Percentiles rank a stretch among this genome's conserved stretches.
Conservation (phyloP, 2,329 filamentous ascomycete species). For the Calonectria multiphialidica region DNA sequence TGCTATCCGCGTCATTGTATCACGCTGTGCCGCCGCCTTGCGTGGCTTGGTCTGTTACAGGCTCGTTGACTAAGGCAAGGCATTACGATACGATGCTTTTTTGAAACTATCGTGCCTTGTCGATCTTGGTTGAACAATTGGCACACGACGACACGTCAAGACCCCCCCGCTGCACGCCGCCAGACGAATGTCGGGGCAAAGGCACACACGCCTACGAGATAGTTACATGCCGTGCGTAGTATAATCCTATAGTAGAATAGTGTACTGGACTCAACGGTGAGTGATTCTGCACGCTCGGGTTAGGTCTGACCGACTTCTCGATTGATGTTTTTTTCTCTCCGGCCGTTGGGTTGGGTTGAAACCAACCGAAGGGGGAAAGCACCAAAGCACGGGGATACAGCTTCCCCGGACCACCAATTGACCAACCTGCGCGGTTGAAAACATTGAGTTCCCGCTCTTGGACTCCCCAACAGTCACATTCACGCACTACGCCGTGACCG, state of each 20-base stretch:
- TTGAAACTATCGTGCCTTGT: slow-evolving; percentile 14
- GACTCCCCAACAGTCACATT: not conserved
- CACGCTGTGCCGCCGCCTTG: slow-evolving; percentile 18
- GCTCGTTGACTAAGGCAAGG: not conserved
- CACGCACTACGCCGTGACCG: not conserved
- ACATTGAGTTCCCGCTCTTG: not conserved
- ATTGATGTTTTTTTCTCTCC: not conserved
- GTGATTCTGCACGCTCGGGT: not conserved
- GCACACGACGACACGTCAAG: not conserved
- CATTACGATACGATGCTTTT: slow-evolving; percentile 1
- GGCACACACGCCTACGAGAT: not conserved
- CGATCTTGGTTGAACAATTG: slow-evolving; percentile 2
- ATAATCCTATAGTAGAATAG: not conserved
- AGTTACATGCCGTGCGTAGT: not conserved
- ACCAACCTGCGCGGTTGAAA: slow-evolving; percentile 7
- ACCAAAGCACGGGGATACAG: not conserved
- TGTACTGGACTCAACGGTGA: not conserved
- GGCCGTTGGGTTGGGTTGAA: not conserved
- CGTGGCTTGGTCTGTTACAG: slow-evolving; percentile 11
- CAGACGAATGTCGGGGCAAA: not conserved
- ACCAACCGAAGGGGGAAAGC: not conserved
- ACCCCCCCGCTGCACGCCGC: not conserved
- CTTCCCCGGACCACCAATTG: not conserved
- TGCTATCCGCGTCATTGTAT: slow-evolving; percentile 8
- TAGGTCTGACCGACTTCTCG: slow-evolving; percentile 23